Evolutionary conservation across 257 asterid genomes (phyloP).

Genomic region (Voacanga thouarsii): DNA sequence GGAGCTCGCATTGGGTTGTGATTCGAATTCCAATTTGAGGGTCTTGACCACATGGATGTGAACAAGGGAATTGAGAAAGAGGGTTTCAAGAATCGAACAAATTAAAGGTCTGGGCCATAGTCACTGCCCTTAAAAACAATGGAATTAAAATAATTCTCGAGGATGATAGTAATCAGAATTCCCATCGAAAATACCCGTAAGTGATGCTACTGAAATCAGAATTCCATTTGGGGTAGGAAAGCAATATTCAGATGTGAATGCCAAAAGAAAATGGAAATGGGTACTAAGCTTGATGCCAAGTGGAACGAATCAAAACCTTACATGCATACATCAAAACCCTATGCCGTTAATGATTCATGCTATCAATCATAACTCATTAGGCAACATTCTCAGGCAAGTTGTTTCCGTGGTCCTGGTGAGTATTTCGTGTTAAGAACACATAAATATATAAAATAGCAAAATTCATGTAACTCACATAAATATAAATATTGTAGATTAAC

Average conservation of each 20-base stretch:
- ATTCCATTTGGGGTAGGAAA: background rate
- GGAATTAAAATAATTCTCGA: constrained; percentile 62
- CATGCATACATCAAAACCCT: background rate
- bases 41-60: constrained; percentile 68
- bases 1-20: too few species aligned
- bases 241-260: background rate
- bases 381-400: background rate
- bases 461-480: too few species aligned
- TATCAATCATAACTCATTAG: background rate
- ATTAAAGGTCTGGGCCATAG: constrained; percentile 69
- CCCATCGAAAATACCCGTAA: constrained; percentile 17
- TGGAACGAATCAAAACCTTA: background rate
- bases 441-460: too few species aligned
- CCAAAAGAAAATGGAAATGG: background rate
- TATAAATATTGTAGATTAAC: too few species aligned
- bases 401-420: background rate
- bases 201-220: background rate
- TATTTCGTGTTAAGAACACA: background rate
- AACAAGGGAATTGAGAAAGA: constrained; percentile 73
- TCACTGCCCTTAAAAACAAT: constrained; percentile 53
- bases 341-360: background rate
- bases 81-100: constrained; percentile 67
- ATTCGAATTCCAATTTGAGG: too few species aligned
- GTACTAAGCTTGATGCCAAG: background rate
- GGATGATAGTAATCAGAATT: constrained; percentile 31